These are phyloP conservation scores for Chlamydomonas incerta DNA, from an alignment of 139 green algal species.

Conservation along the genomic window DNA sequence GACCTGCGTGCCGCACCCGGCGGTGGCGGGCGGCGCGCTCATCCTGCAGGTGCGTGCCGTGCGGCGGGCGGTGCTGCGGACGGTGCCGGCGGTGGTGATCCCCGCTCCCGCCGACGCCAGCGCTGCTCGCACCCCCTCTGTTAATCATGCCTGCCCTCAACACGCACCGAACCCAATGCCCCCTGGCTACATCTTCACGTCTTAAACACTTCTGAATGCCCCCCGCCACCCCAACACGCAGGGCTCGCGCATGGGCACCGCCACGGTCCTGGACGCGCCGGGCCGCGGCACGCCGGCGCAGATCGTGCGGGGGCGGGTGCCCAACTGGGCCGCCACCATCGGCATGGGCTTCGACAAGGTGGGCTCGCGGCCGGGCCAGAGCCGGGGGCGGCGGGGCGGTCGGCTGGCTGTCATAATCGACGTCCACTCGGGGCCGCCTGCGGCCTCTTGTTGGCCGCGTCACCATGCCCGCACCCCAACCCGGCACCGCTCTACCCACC, in stretches of 20 bases:
- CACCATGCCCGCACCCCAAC: too few relatives aligned
- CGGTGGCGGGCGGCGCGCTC: slow-evolving; percentile 13
- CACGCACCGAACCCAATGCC: too few relatives aligned
- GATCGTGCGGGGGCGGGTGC: slow-evolving; percentile 14
- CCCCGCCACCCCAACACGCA: not conserved
- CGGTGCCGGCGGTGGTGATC: too few relatives aligned
- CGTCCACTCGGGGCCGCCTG: too few relatives aligned
- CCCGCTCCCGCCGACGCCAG: too few relatives aligned
- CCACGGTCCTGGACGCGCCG: slow-evolving; percentile 43
- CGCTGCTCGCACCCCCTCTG: too few relatives aligned
- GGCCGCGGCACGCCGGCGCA: slow-evolving; percentile 27
- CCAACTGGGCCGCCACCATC: slow-evolving; percentile 27
- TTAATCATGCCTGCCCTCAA: too few relatives aligned
- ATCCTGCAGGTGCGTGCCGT: slow-evolving; percentile 33
- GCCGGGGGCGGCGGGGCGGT: not conserved
- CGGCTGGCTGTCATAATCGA: not conserved
- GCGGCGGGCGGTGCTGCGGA: too few relatives aligned
- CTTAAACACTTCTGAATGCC: not conserved
- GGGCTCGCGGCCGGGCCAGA: too few relatives aligned
- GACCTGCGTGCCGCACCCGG: slow-evolving; percentile 42
- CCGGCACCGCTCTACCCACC: too few relatives aligned
- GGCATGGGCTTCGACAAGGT: slow-evolving; percentile 52
- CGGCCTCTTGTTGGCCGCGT: too few relatives aligned
- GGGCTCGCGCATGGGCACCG: slow-evolving; percentile 29
- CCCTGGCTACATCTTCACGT: too few relatives aligned